Evolutionary conservation across 805 yeast genomes (phyloP).

Genomic region (Yarrowia sp.): DNA sequence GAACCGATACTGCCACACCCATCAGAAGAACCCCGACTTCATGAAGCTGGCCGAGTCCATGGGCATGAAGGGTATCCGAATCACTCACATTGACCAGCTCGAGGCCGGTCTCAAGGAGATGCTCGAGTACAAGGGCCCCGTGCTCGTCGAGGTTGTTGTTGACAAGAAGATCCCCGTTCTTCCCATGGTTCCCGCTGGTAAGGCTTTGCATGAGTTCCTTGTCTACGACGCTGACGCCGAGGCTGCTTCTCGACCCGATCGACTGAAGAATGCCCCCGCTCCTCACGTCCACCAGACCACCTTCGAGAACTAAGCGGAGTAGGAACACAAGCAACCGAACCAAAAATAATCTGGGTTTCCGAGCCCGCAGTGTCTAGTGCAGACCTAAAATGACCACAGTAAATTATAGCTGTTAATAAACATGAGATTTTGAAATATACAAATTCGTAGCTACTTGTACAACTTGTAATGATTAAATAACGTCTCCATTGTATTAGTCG

Average conservation of each 20-base stretch:
- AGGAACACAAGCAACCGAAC: conserved; percentile 10
- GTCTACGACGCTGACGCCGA: conserved; percentile 74
- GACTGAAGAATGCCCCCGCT: conserved; percentile 37
- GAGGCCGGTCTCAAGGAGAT: conserved; percentile 66
- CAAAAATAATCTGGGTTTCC: conserved; percentile 15
- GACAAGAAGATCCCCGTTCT: conserved; percentile 93
- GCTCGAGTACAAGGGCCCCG: conserved; percentile 81
- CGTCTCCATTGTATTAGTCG: no score
- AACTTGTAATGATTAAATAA: neutral
- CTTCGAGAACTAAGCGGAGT: conserved; percentile 15
- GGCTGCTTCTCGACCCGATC: conserved; percentile 38
- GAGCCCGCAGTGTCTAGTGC: conserved; percentile 36
- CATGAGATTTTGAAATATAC: neutral
- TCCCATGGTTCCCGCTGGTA: conserved; percentile 98
- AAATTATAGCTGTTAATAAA: conserved; percentile 36
- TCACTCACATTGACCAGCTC: conserved; percentile 71
- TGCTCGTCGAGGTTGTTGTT: conserved; percentile 85
- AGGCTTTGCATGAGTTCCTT: conserved; percentile 91
- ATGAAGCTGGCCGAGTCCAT: conserved; percentile 91
- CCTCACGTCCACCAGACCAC: conserved; percentile 39
- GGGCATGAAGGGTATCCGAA: conserved; percentile 85
- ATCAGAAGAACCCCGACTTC: conserved; percentile 93
- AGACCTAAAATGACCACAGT: conserved; percentile 38
- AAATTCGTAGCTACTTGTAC: neutral
- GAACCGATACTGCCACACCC: conserved; percentile 97